A percentile compares a stretch with the other conserved stretches of the same genome.
Conservation (phyloP, 805 yeast genomes). For the Crinitomyces ghanaensis region DNA sequence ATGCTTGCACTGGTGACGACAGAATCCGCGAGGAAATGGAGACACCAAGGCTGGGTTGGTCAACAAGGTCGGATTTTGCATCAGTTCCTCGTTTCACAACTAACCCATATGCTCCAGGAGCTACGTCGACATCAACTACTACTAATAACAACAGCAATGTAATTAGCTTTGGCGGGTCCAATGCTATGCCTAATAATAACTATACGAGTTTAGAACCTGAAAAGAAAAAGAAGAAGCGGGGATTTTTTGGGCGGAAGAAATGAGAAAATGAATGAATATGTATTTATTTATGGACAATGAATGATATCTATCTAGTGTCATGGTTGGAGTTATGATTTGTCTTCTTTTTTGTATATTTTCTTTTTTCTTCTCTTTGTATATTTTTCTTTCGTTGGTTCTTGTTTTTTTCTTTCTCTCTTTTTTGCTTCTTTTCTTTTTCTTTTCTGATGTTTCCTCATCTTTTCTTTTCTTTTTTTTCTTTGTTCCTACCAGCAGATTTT, state of each 20-base stretch:
- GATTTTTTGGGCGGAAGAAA: conserved; percentile 68
- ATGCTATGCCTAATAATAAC: conserved; percentile 21
- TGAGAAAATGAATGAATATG: conserved; percentile 14
- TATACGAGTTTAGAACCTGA: conserved; percentile 36
- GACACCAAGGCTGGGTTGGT: conserved; percentile 70
- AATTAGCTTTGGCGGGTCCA: conserved; percentile 25
- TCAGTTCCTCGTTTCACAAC: conserved; percentile 47
- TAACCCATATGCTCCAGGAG: conserved; percentile 23
- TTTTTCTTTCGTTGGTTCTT: too few relatives aligned
- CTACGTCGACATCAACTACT: conserved; percentile 18
- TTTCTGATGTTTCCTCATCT: too few relatives aligned
- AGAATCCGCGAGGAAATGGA: conserved; percentile 73
- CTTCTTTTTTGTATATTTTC: not conserved
- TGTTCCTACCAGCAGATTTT: too few relatives aligned
- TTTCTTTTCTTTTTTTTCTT: too few relatives aligned
- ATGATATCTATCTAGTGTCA: not conserved
- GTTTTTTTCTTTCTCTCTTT: too few relatives aligned
- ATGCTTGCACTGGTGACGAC: conserved; percentile 83
- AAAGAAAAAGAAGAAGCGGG: conserved; percentile 63
- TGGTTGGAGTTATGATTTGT: not conserved
- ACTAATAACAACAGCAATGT: too few relatives aligned
- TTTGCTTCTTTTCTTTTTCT: too few relatives aligned
- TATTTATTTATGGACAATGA: not conserved
- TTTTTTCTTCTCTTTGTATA: too few relatives aligned
- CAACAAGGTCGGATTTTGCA: conserved; percentile 50